Evolutionary conservation across 139 green algal species (phyloP).

Genomic region (Chlorella vulgaris): DNA sequence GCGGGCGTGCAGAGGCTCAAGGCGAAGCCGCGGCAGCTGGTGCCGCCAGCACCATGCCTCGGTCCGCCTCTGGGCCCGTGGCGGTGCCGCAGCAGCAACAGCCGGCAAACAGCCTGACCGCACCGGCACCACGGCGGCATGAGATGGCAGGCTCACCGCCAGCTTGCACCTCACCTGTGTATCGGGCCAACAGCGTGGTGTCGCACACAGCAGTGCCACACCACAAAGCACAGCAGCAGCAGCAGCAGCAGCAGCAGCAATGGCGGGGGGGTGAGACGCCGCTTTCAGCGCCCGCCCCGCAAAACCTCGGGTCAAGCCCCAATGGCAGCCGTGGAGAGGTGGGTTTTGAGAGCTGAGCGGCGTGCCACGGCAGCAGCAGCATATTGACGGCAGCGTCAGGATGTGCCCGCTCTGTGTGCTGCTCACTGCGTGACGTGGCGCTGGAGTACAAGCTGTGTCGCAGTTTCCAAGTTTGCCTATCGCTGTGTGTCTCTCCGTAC

Average conservation of each 20-base stretch:
- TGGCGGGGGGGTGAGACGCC: slow-evolving; percentile 18
- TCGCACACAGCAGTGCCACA: slow-evolving; percentile 14
- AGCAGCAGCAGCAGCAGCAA: neutral
- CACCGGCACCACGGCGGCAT: neutral
- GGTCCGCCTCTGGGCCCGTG: neutral
- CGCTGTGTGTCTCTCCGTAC: neutral
- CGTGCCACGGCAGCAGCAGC: neutral
- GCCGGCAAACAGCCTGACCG: slow-evolving; percentile 16
- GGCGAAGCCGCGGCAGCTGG: neutral
- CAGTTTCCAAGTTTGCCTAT: too few relatives aligned
- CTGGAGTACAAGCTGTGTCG: too few relatives aligned
- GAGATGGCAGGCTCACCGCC: slow-evolving; percentile 21
- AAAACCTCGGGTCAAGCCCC: slow-evolving; percentile 10
- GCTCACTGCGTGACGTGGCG: too few relatives aligned
- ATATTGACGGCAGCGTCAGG: too few relatives aligned
- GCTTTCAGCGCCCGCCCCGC: neutral
- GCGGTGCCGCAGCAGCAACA: neutral
- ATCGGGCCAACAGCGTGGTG: slow-evolving; percentile 37
- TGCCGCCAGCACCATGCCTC: too few relatives aligned
- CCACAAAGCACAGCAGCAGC: neutral
- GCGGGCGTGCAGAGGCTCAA: slow-evolving; percentile 2
- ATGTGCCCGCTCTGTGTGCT: too few relatives aligned
- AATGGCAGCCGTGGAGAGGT: slow-evolving; percentile 30
- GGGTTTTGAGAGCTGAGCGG: neutral
- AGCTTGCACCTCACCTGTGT: slow-evolving; percentile 24